Percentiles rank a stretch among this genome's conserved stretches.
phyloP scores from a whole-genome alignment of 2,329 filamentous ascomycete species.

The Sporothrix pseudoabietina region DNA sequence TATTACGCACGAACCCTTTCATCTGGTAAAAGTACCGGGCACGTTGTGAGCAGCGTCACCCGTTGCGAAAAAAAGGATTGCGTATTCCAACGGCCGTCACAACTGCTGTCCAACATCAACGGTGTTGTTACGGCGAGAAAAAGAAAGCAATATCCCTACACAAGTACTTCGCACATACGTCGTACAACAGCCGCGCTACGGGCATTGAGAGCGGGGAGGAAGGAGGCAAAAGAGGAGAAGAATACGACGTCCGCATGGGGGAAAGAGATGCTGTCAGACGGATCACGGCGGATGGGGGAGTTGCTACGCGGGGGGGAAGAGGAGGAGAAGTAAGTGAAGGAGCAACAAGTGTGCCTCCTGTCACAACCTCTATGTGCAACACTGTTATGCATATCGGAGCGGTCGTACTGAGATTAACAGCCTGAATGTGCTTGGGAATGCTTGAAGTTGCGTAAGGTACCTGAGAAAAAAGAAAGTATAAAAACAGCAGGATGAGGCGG shows the following conservation, averaged over 20 bases:
- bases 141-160: not conserved
- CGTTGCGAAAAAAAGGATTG: no score
- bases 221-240: not conserved
- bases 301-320: not conserved
- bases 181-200: no score
- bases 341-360: not conserved
- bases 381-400: not conserved
- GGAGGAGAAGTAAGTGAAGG: not conserved
- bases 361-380: not conserved
- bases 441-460: not conserved
- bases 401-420: not conserved
- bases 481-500: not conserved
- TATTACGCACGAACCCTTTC: not conserved
- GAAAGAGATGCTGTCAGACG: not conserved
- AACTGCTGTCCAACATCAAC: not conserved
- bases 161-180: no score
- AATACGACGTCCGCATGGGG: slow-evolving; percentile 2
- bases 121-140: not conserved
- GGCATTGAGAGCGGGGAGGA: not conserved
- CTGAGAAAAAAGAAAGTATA: slow-evolving; percentile 7
- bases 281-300: not conserved
- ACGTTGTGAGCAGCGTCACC: not conserved
- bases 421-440: not conserved
- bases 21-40: not conserved
- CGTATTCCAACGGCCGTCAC: no score